Evolutionary conservation across 345 rosid genomes (phyloP).

Genomic region (Nephelium lappaceum): DNA sequence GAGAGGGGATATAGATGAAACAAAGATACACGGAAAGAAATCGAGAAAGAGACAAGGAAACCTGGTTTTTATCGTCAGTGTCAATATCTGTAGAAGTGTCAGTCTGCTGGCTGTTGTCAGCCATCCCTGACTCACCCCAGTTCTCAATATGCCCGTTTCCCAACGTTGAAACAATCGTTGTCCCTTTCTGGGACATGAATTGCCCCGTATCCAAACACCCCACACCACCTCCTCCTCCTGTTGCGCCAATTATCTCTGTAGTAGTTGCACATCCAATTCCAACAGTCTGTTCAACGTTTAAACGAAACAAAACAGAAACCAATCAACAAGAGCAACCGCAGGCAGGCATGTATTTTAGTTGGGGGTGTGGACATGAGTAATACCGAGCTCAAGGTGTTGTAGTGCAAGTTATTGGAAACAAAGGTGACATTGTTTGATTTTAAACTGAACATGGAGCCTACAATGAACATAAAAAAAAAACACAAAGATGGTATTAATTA

Average conservation of each 20-base stretch:
- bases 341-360: constrained; percentile 4
- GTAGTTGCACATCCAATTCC: constrained; percentile 39
- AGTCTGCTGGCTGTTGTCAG: constrained; percentile 89
- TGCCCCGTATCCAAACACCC: constrained; percentile 75
- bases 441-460: constrained; percentile 60
- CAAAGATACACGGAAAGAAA: constrained; percentile 8
- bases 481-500: background rate
- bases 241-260: constrained; percentile 29
- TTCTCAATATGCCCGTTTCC: constrained; percentile 73
- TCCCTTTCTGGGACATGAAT: constrained; percentile 53
- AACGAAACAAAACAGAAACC: background rate
- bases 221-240: background rate
- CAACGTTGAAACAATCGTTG: constrained; percentile 44
- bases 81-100: constrained; percentile 94
- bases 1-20: constrained; percentile 1
- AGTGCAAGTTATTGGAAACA: constrained; percentile 55
- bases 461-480: background rate
- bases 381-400: constrained; percentile 70
- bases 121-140: constrained; percentile 87
- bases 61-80: constrained; percentile 85
- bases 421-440: constrained; percentile 59
- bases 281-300: constrained; percentile 26
- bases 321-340: background rate
- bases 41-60: constrained; percentile 39
- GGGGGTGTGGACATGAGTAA: constrained; percentile 23